Percentiles rank a stretch among this genome's conserved stretches.
These are phyloP conservation scores for Mortierella sp. DNA, from an alignment of 371 early-diverging fungal genomes.

Conservation along the genomic window DNA sequence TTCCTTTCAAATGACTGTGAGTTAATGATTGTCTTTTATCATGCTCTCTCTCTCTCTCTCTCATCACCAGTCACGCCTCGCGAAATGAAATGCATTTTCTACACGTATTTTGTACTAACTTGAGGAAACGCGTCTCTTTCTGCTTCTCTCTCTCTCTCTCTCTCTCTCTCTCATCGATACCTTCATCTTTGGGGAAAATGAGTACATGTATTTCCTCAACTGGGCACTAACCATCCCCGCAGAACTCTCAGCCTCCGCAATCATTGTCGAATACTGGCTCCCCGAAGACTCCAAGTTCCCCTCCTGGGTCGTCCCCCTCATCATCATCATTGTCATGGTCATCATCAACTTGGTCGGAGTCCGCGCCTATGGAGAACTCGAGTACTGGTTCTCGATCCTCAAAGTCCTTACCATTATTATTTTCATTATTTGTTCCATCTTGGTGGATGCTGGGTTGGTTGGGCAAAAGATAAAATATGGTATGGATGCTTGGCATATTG, in stretches of 20 bases:
- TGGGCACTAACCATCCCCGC: conserved; percentile 89
- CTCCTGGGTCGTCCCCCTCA: conserved; percentile 68
- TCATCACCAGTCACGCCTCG: too few relatives aligned
- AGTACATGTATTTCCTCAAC: conserved; percentile 78
- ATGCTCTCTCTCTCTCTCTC: too few relatives aligned
- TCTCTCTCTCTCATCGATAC: neutral
- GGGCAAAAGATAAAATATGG: conserved; percentile 57
- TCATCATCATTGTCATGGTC: conserved; percentile 71
- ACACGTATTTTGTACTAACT: too few relatives aligned
- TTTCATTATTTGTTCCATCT: conserved; percentile 75
- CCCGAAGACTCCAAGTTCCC: conserved; percentile 63
- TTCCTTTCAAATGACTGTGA: conserved; percentile 66
- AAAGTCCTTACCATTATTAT: conserved; percentile 74
- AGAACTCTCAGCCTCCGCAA: conserved; percentile 82
- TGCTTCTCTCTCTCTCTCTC: too few relatives aligned
- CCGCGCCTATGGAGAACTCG: conserved; percentile 79
- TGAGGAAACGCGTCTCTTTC: too few relatives aligned
- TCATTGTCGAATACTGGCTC: conserved; percentile 83
- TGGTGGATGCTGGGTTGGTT: conserved; percentile 61
- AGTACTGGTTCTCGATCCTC: conserved; percentile 77
- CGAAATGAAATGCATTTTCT: too few relatives aligned
- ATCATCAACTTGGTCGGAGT: conserved; percentile 74
- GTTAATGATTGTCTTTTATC: neutral
- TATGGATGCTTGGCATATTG: conserved; percentile 68
- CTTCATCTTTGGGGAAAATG: neutral